Evolutionary conservation across 2,329 filamentous ascomycete species (phyloP).

Genomic region (Calonectria montana): DNA sequence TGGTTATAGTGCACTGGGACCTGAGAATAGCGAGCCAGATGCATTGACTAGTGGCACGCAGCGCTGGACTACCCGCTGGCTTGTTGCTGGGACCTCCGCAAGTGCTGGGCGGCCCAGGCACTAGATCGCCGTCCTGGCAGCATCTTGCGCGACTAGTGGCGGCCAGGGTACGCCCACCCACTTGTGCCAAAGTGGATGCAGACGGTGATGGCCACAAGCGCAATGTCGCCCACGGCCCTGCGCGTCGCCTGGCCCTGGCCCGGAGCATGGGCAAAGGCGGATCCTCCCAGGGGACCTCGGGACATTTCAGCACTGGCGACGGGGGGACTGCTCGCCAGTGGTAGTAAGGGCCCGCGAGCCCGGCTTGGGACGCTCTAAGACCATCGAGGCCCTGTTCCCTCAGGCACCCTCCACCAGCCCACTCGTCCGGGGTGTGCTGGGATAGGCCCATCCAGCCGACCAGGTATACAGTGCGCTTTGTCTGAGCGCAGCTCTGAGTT

Average conservation of each 20-base stretch:
- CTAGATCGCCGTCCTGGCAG: constrained; percentile 18
- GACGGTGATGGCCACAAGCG: constrained; percentile 5
- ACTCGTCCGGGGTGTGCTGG: constrained; percentile 17
- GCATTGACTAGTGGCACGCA: constrained; percentile 8
- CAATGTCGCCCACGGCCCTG: constrained; percentile 13
- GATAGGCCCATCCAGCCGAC: constrained; percentile 25
- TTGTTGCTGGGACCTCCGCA: constrained; percentile 6
- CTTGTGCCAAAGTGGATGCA: constrained; percentile 22
- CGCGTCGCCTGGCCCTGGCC: background rate
- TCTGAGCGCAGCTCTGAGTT: constrained; percentile 44
- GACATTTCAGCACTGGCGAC: constrained; percentile 3
- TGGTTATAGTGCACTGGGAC: background rate
- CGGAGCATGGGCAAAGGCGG: constrained; percentile 1
- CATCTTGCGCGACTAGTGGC: constrained; percentile 6
- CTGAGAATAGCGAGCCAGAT: constrained; percentile 1
- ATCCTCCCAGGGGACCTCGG: constrained; percentile 11
- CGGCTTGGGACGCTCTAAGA: constrained; percentile 2
- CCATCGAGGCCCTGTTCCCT: constrained; percentile 7
- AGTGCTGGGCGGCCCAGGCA: constrained; percentile 18
- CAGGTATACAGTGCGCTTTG: constrained; percentile 39
- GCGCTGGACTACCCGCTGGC: constrained; percentile 9
- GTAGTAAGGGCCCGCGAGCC: constrained; percentile 2
- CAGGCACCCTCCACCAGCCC: constrained; percentile 27
- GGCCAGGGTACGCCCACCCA: constrained; percentile 1
- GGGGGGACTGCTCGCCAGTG: constrained; percentile 1